phyloP scores from a whole-genome alignment of 768 basidiomycete species.

The Crepidotus variabilis region DNA sequence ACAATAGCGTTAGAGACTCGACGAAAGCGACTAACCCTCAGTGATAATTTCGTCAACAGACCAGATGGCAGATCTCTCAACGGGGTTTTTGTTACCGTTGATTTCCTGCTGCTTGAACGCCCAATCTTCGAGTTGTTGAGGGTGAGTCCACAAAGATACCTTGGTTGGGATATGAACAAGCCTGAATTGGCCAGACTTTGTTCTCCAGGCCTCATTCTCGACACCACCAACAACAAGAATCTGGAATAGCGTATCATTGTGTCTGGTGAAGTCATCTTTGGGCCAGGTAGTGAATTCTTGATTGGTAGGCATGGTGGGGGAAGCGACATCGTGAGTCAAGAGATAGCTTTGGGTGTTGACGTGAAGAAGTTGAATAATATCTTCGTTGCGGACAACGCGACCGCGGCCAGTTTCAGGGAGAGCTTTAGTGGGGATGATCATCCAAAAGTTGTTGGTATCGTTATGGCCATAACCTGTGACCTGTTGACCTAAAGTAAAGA shows the following conservation, averaged over 20 bases:
- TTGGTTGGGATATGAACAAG: slow-evolving; percentile 85
- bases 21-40: slow-evolving; percentile 26
- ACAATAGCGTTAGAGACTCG: background rate
- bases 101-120: slow-evolving; percentile 96
- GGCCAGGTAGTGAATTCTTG: slow-evolving; percentile 96
- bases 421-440: slow-evolving; percentile 91
- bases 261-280: slow-evolving; percentile 69
- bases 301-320: slow-evolving; percentile 94
- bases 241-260: slow-evolving; percentile 89
- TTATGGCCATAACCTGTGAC: slow-evolving; percentile 94
- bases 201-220: slow-evolving; percentile 85
- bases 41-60: slow-evolving; percentile 79
- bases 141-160: slow-evolving; percentile 93
- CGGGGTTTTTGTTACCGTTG: slow-evolving; percentile 92
- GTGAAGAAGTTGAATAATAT: slow-evolving; percentile 86
- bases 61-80: slow-evolving; percentile 85
- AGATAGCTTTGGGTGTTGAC: slow-evolving; percentile 79
- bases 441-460: slow-evolving; percentile 95
- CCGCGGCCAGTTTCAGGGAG: slow-evolving; percentile 93
- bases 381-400: slow-evolving; percentile 86
- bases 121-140: slow-evolving; percentile 88
- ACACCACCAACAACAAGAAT: slow-evolving; percentile 69
- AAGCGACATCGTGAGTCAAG: slow-evolving; percentile 96
- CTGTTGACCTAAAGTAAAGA: slow-evolving; percentile 74
- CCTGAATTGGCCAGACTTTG: slow-evolving; percentile 90